Conservation (phyloP, 495 filamentous ascomycete species). For the Choiromyces venosus region DNA sequence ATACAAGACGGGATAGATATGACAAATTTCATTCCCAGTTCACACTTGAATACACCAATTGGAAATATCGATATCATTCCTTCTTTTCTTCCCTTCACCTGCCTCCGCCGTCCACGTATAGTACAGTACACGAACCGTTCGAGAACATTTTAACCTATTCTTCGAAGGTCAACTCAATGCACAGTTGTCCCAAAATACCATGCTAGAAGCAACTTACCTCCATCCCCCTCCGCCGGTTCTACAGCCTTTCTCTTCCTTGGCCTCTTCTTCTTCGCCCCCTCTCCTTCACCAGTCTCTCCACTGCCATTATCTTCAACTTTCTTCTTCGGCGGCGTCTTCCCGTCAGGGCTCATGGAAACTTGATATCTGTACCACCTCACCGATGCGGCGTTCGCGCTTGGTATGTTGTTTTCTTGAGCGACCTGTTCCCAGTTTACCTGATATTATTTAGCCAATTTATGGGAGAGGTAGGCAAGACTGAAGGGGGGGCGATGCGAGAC, state of each 20-base stretch:
- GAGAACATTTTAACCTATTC: background rate
- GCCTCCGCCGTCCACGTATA: background rate
- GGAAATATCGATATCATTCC: background rate
- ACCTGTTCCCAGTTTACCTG: slow-evolving; percentile 9
- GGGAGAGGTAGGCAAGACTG: background rate
- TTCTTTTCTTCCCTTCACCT: background rate
- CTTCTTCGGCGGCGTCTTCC: background rate
- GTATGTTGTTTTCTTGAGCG: slow-evolving; percentile 7
- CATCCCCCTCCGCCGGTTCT: background rate
- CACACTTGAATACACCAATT: background rate
- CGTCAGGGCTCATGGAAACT: background rate
- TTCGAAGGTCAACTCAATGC: background rate
- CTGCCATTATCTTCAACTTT: background rate
- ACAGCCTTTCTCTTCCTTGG: background rate
- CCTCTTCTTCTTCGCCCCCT: background rate
- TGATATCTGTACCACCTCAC: slow-evolving; percentile 3
- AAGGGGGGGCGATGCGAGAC: background rate
- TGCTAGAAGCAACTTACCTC: background rate
- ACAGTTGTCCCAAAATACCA: background rate
- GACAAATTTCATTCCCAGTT: background rate
- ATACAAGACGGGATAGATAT: background rate
- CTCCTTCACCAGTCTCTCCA: background rate
- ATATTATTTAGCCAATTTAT: background rate
- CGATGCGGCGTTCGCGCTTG: background rate
- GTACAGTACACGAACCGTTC: background rate